Percentiles rank a stretch among this genome's conserved stretches.
Conservation (phyloP, 1,139 yeast genomes). For the Lodderomyces margitis region DNA sequence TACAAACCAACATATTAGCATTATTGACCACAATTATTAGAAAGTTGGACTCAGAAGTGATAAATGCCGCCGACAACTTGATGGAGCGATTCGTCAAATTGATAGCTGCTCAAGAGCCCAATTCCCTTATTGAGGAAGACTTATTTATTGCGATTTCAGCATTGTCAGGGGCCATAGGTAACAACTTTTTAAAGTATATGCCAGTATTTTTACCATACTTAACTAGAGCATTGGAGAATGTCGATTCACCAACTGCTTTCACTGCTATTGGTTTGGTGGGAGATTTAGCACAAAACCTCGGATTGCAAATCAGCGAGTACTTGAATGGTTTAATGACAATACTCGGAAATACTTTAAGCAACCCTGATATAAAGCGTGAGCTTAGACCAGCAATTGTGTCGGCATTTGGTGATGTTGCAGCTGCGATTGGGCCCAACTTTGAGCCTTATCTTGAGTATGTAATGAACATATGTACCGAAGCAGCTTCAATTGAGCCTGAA, state of each 20-base stretch:
- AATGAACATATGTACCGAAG: slow-evolving; percentile 65
- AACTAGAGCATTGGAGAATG: slow-evolving; percentile 72
- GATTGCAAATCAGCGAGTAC: slow-evolving; percentile 68
- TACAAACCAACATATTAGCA: slow-evolving; percentile 84
- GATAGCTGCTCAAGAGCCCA: slow-evolving; percentile 56
- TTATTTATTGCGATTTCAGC: slow-evolving; percentile 90
- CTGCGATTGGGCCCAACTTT: slow-evolving; percentile 77
- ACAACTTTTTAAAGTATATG: slow-evolving; percentile 71
- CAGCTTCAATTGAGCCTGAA: slow-evolving; percentile 50
- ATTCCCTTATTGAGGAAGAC: slow-evolving; percentile 90
- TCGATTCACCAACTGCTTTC: slow-evolving; percentile 77
- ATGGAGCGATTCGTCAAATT: slow-evolving; percentile 81
- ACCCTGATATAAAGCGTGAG: slow-evolving; percentile 68
- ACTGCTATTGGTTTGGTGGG: slow-evolving; percentile 96
- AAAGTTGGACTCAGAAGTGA: slow-evolving; percentile 68
- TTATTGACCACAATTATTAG: slow-evolving; percentile 85
- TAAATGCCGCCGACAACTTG: slow-evolving; percentile 71
- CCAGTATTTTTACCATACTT: slow-evolving; percentile 79
- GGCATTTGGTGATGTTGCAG: slow-evolving; percentile 96
- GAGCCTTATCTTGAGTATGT: slow-evolving; percentile 75
- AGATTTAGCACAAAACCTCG: slow-evolving; percentile 93
- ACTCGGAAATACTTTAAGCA: slow-evolving; percentile 69
- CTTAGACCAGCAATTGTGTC: slow-evolving; percentile 85
- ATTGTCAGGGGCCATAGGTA: slow-evolving; percentile 75
- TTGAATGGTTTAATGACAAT: slow-evolving; percentile 80